Evolutionary conservation across 352 stramenopile species (phyloP).

Genomic region (Labyrinthula sp.): DNA sequence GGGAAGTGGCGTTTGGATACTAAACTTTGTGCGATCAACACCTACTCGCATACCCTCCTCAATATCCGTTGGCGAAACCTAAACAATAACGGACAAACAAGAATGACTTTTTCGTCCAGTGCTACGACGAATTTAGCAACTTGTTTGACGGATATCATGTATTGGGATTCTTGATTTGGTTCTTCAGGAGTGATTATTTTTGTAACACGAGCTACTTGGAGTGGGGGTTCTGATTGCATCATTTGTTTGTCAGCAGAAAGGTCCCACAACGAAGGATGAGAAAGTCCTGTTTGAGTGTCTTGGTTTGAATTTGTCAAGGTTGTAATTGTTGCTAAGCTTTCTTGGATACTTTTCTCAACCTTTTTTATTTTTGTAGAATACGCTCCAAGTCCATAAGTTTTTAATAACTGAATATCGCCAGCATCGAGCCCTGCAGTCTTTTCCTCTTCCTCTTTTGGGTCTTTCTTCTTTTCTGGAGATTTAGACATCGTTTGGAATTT

Average conservation of each 20-base stretch:
- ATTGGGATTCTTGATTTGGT: constrained; percentile 83
- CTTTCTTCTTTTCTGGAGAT: constrained; percentile 9
- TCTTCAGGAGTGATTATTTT: constrained; percentile 75
- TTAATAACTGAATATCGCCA: constrained; percentile 91
- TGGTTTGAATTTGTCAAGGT: constrained; percentile 82
- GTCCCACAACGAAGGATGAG: constrained; percentile 91
- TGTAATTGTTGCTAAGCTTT: constrained; percentile 69
- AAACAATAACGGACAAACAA: too few relatives aligned
- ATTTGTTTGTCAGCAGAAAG: constrained; percentile 98
- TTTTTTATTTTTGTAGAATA: constrained; percentile 87
- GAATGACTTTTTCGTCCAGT: constrained; percentile 86
- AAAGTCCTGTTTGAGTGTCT: constrained; percentile 95
- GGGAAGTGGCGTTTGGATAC: constrained; percentile 87
- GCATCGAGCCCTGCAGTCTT: constrained; percentile 42
- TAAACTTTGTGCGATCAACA: constrained; percentile 57
- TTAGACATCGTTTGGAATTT: too few relatives aligned
- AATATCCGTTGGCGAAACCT: constrained; percentile 94
- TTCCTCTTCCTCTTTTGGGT: constrained; percentile 22
- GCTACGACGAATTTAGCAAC: constrained; percentile 99
- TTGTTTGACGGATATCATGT: constrained; percentile 99
- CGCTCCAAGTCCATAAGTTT: constrained; percentile 89
- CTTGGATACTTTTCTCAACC: constrained; percentile 96
- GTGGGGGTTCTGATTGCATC: constrained; percentile 93
- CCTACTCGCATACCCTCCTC: constrained; percentile 96
- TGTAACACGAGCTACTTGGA: constrained; percentile 84